Conservation (phyloP, 2,329 filamentous ascomycete species). For the Penicillium vulpinum region DNA sequence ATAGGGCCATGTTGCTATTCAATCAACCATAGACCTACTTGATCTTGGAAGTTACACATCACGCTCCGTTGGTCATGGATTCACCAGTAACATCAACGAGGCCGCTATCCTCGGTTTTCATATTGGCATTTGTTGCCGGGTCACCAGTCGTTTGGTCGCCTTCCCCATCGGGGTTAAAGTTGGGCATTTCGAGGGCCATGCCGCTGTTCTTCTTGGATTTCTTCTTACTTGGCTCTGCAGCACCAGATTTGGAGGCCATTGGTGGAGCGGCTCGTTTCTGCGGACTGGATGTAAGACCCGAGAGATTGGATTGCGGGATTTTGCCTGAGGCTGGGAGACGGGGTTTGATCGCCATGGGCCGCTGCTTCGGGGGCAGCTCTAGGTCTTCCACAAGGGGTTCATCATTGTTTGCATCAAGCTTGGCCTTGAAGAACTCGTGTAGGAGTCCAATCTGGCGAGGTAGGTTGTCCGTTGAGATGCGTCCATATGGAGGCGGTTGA, state of each 20-base stretch:
- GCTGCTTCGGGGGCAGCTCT: constrained; percentile 88
- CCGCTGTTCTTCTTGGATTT: constrained; percentile 46
- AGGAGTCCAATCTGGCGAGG: constrained; percentile 81
- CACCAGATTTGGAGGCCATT: constrained; percentile 27
- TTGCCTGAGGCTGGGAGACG: constrained; percentile 50
- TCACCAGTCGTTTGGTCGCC: constrained; percentile 27
- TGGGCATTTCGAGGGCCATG: constrained; percentile 28
- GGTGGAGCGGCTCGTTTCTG: constrained; percentile 43
- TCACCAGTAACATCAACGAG: constrained; percentile 35
- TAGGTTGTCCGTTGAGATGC: constrained; percentile 77
- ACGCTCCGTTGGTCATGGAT: constrained; percentile 5
- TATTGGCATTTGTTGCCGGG: constrained; percentile 18
- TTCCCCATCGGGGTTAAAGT: constrained; percentile 25
- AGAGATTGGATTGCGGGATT: constrained; percentile 38
- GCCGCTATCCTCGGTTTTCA: constrained; percentile 17
- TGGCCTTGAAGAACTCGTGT: constrained; percentile 86
- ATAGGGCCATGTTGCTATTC: constrained; percentile 30
- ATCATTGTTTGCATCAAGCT: constrained; percentile 79
- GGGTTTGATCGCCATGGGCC: constrained; percentile 50
- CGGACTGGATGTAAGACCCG: constrained; percentile 39
- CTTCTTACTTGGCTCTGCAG: constrained; percentile 44
- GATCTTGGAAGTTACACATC: constrained; percentile 31
- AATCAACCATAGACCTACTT: constrained; percentile 12
- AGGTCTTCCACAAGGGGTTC: constrained; percentile 89
- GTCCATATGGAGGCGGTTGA: constrained; percentile 69